Conservation (phyloP, 2,329 filamentous ascomycete species). For the Xylariaceae sp. region DNA sequence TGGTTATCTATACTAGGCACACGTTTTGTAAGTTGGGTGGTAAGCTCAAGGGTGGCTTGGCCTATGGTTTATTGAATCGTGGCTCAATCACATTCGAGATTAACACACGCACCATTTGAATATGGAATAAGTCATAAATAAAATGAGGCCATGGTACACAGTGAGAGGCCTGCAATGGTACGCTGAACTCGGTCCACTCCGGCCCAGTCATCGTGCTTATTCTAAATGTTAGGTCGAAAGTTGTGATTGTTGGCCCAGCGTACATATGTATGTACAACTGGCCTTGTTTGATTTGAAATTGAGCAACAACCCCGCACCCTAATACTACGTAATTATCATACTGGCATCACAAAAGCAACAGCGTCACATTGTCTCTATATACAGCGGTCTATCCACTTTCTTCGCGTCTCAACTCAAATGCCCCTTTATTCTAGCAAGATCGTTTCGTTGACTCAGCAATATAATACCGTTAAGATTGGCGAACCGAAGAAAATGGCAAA, state of each 20-base stretch:
- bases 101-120: too few relatives aligned
- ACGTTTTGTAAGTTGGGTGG: too few relatives aligned
- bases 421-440: conserved; percentile 13
- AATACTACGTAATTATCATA: conserved; percentile 5
- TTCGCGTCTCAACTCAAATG: conserved; percentile 15
- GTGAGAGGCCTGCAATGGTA: neutral
- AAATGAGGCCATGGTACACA: conserved; percentile 24
- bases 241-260: neutral
- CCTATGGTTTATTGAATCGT: too few relatives aligned
- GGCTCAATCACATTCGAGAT: too few relatives aligned
- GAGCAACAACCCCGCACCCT: conserved; percentile 11
- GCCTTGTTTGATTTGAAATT: conserved; percentile 18
- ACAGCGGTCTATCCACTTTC: conserved; percentile 10
- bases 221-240: conserved; percentile 16
- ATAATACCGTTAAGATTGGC: neutral
- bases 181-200: conserved; percentile 19
- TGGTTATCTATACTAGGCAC: too few relatives aligned
- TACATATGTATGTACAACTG: conserved; percentile 20
- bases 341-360: neutral
- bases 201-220: conserved; percentile 4
- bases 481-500: conserved; percentile 2
- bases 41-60: too few relatives aligned
- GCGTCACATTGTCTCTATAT: conserved; percentile 20
- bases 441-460: conserved; percentile 6
- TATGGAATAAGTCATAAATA: too few relatives aligned